phyloP scores from a whole-genome alignment of 805 yeast genomes.

The Saccharomycopsis sp. region DNA sequence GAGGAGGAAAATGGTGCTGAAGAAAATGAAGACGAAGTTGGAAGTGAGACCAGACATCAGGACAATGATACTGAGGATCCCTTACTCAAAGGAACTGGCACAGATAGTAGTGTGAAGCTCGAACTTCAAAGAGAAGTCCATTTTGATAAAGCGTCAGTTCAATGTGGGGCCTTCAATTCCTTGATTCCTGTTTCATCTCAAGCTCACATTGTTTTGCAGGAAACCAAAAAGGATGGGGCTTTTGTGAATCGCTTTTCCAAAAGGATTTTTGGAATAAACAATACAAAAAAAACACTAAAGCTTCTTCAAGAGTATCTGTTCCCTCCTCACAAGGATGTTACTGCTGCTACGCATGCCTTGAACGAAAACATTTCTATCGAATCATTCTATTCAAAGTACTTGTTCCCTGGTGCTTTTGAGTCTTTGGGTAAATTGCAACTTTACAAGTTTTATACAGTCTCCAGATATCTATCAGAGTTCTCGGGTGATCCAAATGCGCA shows the following conservation, averaged over 20 bases:
- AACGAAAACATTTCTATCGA: too few relatives aligned
- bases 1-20: conserved; percentile 4
- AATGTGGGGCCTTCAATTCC: background rate
- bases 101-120: too few relatives aligned
- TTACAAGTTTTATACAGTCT: too few relatives aligned
- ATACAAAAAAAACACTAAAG: background rate
- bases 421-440: too few relatives aligned
- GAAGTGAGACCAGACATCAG: background rate
- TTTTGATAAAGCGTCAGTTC: too few relatives aligned
- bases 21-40: background rate
- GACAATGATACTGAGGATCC: background rate
- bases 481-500: too few relatives aligned
- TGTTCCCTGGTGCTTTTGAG: too few relatives aligned
- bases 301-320: background rate
- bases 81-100: background rate
- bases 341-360: too few relatives aligned
- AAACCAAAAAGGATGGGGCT: background rate
- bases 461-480: too few relatives aligned
- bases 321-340: too few relatives aligned
- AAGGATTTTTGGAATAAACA: background rate
- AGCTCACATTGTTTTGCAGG: background rate
- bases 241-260: background rate
- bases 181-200: background rate
- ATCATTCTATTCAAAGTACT: too few relatives aligned
- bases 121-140: too few relatives aligned